Percentiles rank a stretch among this genome's conserved stretches.
Conservation (phyloP, 306 rosid species). For the Cicer arietinum region DNA sequence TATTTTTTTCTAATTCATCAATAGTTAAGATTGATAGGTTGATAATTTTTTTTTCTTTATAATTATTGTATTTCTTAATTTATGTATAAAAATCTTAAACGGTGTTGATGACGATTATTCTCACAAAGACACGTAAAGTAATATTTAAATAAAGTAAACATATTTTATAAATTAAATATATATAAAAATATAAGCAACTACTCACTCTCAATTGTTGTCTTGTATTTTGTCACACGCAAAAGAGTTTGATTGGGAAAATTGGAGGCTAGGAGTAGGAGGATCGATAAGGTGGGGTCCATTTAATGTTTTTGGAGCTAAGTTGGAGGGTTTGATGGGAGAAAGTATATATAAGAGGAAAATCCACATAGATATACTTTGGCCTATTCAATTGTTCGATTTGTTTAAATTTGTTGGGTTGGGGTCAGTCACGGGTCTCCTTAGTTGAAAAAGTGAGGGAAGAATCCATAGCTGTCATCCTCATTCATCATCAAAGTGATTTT, state of each 20-base stretch:
- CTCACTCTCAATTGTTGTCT: not conserved
- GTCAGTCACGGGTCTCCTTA: conserved; percentile 49
- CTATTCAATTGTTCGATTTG: conserved; percentile 42
- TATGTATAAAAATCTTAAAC: too few relatives aligned
- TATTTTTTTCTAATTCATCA: too few relatives aligned
- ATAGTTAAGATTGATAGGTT: too few relatives aligned
- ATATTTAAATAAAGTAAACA: not conserved
- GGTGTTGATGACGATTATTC: too few relatives aligned
- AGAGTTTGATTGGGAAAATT: conserved; percentile 17
- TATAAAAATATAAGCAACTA: not conserved
- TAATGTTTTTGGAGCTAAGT: not conserved
- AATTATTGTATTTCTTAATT: too few relatives aligned
- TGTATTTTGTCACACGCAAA: conserved; percentile 39
- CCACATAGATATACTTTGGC: conserved; percentile 28
- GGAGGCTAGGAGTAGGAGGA: not conserved
- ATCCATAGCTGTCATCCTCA: conserved; percentile 44
- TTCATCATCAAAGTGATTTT: conserved; percentile 43
- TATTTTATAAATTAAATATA: not conserved
- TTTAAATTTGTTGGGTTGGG: conserved; percentile 33
- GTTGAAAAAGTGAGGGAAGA: conserved; percentile 38
- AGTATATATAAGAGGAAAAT: conserved; percentile 1
- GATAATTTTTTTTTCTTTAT: too few relatives aligned
- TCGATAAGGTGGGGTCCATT: conserved; percentile 25
- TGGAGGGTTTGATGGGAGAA: conserved; percentile 26
- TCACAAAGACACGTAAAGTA: too few relatives aligned